A percentile compares a stretch with the other conserved stretches of the same genome.
Conservation (phyloP, 768 basidiomycete genomes). For the Leccinellum rugosiceps region DNA sequence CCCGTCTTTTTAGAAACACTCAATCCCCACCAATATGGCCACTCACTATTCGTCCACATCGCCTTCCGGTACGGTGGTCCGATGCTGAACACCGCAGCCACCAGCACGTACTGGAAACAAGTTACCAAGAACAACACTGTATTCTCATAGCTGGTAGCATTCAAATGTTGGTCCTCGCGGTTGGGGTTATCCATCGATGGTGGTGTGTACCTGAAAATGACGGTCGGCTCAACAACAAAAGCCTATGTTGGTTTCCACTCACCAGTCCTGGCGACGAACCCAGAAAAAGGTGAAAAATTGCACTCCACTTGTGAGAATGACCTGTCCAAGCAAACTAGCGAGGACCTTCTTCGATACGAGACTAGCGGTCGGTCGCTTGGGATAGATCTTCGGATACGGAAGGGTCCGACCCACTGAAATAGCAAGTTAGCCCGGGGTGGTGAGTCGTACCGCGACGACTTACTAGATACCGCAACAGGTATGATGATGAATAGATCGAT, state of each 20-base stretch:
- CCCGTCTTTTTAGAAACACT: background rate
- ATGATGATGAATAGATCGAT: constrained; percentile 99
- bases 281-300: constrained; percentile 90
- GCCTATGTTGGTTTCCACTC: constrained; percentile 1
- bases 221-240: background rate
- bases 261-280: constrained; percentile 87
- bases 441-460: constrained; percentile 28
- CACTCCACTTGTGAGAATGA: constrained; percentile 74
- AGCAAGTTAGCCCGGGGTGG: constrained; percentile 3
- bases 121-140: constrained; percentile 89
- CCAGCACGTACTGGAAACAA: constrained; percentile 97
- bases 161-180: constrained; percentile 64
- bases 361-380: constrained; percentile 91
- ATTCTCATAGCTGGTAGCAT: constrained; percentile 89
- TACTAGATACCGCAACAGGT: constrained; percentile 93
- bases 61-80: constrained; percentile 95
- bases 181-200: constrained; percentile 50
- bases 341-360: constrained; percentile 95
- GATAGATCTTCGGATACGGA: constrained; percentile 81
- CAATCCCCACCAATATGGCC: background rate
- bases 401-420: constrained; percentile 88
- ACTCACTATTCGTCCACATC: constrained; percentile 91
- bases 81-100: constrained; percentile 96
- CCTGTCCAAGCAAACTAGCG: constrained; percentile 89
- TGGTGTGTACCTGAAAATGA: constrained; percentile 64